Percentiles rank a stretch among this genome's conserved stretches.
These are phyloP conservation scores for Ramalina intermedia DNA, from an alignment of 495 filamentous ascomycete genomes.

Conservation along the genomic window DNA sequence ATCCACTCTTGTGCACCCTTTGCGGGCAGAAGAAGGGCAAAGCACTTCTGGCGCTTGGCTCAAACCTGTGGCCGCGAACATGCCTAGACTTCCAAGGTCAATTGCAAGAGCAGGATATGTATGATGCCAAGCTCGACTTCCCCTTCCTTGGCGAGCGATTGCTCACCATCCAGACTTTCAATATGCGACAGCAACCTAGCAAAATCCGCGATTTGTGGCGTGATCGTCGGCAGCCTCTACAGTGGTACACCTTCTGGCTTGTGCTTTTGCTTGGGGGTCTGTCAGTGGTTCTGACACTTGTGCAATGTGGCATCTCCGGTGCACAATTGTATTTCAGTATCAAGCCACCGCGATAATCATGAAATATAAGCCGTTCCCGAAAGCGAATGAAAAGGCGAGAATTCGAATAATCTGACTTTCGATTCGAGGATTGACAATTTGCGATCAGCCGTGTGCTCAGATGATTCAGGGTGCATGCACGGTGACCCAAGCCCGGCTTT, in stretches of 20 bases:
- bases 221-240: slow-evolving; percentile 11
- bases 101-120: slow-evolving; percentile 2
- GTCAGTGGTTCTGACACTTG: neutral
- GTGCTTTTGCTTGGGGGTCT: slow-evolving; percentile 10
- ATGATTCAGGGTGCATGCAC: too few relatives aligned
- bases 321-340: too few relatives aligned
- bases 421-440: too few relatives aligned
- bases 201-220: slow-evolving; percentile 11
- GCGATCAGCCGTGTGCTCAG: too few relatives aligned
- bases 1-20: neutral
- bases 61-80: neutral
- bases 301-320: neutral
- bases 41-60: neutral
- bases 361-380: too few relatives aligned
- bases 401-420: too few relatives aligned
- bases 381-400: too few relatives aligned
- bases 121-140: slow-evolving; percentile 9
- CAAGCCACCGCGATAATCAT: too few relatives aligned
- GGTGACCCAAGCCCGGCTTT: too few relatives aligned
- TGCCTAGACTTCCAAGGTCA: neutral
- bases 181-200: slow-evolving; percentile 2
- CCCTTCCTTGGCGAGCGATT: slow-evolving; percentile 10
- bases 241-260: slow-evolving; percentile 20
- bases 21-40: neutral
- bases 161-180: slow-evolving; percentile 1